Evolutionary conservation across 345 rosid genomes (phyloP).

Genomic region (Populus simonii): DNA sequence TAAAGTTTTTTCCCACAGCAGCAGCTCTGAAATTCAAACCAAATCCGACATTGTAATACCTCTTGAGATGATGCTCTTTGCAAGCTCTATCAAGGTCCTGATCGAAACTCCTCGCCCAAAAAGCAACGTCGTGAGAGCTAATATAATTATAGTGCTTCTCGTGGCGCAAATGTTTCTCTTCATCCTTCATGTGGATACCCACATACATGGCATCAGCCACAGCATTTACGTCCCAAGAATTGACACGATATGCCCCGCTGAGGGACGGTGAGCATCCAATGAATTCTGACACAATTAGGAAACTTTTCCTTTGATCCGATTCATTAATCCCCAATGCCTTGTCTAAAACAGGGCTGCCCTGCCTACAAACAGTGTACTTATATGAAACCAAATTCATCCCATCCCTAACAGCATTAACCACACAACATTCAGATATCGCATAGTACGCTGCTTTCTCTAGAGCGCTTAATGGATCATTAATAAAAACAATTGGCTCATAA

Average conservation of each 20-base stretch:
- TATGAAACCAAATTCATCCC: constrained; percentile 91
- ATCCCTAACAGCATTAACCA: constrained; percentile 78
- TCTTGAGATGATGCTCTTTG: constrained; percentile 58
- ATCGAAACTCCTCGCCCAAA: constrained; percentile 75
- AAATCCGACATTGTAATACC: constrained; percentile 72
- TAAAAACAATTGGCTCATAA: constrained; percentile 59
- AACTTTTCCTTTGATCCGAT: constrained; percentile 45
- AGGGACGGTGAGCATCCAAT: constrained; percentile 88
- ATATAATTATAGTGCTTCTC: constrained; percentile 81
- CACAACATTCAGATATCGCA: constrained; percentile 67
- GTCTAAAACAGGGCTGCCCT: constrained; percentile 62
- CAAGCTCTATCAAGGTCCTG: constrained; percentile 80
- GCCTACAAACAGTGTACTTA: constrained; percentile 67
- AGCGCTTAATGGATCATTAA: constrained; percentile 51
- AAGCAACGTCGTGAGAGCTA: constrained; percentile 72
- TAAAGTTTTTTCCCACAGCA: constrained; percentile 64
- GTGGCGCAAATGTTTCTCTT: constrained; percentile 67
- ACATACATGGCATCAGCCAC: constrained; percentile 61
- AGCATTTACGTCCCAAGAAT: constrained; percentile 72
- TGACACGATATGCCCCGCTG: constrained; percentile 81
- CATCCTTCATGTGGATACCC: constrained; percentile 40
- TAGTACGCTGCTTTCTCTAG: constrained; percentile 66
- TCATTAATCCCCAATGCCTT: constrained; percentile 45
- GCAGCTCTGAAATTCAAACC: constrained; percentile 69
- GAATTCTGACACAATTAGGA: constrained; percentile 77